Base-by-base conservation (phyloP, 192 early-diverging fungal genomes). In the Linnemannia zychae region DNA sequence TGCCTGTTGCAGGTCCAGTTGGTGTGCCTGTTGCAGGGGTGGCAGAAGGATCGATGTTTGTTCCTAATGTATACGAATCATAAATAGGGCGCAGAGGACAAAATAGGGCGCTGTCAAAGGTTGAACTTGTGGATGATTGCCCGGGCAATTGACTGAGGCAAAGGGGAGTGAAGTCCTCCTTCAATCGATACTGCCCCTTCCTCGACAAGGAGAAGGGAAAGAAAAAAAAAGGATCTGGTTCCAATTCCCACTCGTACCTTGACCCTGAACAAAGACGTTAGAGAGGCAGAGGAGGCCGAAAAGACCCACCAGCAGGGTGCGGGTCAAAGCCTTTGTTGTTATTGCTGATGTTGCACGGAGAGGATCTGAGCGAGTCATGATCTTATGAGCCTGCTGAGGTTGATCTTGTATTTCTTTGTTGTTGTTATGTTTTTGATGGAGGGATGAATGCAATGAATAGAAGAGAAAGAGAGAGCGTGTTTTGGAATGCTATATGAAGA, bases 231-330 rank as follows among this genome's bases (percentile, higher is more conserved):
- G 34, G 28, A 33, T 24, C 31, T 9, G 57, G 57, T 33, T 76
- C 63, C 22, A 28, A 46, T 40, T 66, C 60, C 66, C 46, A 70
- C 20, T 37, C 44, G 15, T 83, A 84, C 82, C 82, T 84, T 84
- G 82, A 71, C 72, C 77, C 76, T 78, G 77, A 49, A 75, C 82
- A 71, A 71, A 31, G 36, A 78, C 53, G 68, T 74, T 72, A 37
- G 82, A 84, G 53, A 84, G 47, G 37, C 82, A 84, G 15, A 79
- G 67, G 16, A 84, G 57, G 15, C 76, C 82, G 24, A 84, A 22
- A 38, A 84, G 46, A 11, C 68, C 76, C 18, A 84, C n/a, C 24
- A 75, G 18, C n/a, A 73, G 48, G 1, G 77, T 18, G 2, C 82
- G 76, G 6, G 71, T 63, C 65, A 77, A 34, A 31, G 44, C 31